Evolutionary conservation across 148 eudicot species (phyloP).

Genomic region (Vaccinium myrtillus): DNA sequence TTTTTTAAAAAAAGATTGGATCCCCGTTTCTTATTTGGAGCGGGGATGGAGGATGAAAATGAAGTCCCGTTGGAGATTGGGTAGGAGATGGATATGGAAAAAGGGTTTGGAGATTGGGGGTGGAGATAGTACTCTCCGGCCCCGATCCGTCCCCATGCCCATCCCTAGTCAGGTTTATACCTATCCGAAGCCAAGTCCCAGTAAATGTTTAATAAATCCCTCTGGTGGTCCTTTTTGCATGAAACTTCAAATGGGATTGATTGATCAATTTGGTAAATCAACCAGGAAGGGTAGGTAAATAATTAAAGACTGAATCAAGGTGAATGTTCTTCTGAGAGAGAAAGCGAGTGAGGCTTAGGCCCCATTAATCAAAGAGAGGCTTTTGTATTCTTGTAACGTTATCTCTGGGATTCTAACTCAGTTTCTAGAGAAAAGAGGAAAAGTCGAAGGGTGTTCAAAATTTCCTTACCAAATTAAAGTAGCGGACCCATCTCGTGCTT

Average conservation of each 20-base stretch:
- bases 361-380: too few relatives aligned
- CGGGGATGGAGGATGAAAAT: too few relatives aligned
- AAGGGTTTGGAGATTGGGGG: too few relatives aligned
- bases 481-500: background rate
- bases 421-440: background rate
- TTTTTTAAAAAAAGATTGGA: too few relatives aligned
- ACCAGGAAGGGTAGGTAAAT: background rate
- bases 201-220: too few relatives aligned
- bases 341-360: background rate
- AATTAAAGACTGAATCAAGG: background rate
- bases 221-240: background rate
- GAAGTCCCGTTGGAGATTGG: too few relatives aligned
- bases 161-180: too few relatives aligned
- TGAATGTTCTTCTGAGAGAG: background rate
- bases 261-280: background rate
- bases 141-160: too few relatives aligned
- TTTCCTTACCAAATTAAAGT: background rate
- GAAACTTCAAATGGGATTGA: background rate
- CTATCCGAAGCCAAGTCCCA: too few relatives aligned
- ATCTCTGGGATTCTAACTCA: background rate
- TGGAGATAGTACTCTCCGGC: too few relatives aligned
- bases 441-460: background rate
- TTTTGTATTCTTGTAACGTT: too few relatives aligned
- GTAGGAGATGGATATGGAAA: too few relatives aligned
- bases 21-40: background rate